Conservation (phyloP, 1,139 yeast genomes). For the Diutina siamensis region DNA sequence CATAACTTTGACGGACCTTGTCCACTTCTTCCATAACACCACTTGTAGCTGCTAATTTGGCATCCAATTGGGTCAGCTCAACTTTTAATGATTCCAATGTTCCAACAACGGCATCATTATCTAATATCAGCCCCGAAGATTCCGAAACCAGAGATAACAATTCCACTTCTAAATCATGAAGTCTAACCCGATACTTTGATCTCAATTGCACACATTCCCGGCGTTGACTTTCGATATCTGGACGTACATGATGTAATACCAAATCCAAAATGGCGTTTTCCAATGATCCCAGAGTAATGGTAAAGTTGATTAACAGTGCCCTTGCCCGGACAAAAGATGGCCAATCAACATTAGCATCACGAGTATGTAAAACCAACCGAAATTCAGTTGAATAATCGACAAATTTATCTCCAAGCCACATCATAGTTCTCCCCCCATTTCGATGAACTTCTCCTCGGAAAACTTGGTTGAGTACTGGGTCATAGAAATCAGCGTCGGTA, state of each 20-base stretch:
- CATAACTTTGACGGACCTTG: background rate
- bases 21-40: background rate
- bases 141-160: background rate
- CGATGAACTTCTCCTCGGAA: background rate
- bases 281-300: conserved; percentile 1
- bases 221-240: background rate
- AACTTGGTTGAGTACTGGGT: conserved; percentile 1
- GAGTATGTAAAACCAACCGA: background rate
- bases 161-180: background rate
- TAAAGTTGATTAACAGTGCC: background rate
- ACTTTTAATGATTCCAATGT: background rate
- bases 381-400: background rate
- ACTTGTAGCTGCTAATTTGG: background rate
- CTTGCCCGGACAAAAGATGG: background rate
- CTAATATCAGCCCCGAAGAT: background rate
- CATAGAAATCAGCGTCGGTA: background rate
- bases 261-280: conserved; percentile 1
- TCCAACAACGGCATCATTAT: background rate
- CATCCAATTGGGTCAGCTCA: background rate
- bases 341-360: background rate
- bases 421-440: background rate
- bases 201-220: background rate
- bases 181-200: background rate
- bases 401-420: background rate
- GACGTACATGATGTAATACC: background rate